Evolutionary conservation across 164 flowering plant species (phyloP).

Genomic region (Vitis cinerea): DNA sequence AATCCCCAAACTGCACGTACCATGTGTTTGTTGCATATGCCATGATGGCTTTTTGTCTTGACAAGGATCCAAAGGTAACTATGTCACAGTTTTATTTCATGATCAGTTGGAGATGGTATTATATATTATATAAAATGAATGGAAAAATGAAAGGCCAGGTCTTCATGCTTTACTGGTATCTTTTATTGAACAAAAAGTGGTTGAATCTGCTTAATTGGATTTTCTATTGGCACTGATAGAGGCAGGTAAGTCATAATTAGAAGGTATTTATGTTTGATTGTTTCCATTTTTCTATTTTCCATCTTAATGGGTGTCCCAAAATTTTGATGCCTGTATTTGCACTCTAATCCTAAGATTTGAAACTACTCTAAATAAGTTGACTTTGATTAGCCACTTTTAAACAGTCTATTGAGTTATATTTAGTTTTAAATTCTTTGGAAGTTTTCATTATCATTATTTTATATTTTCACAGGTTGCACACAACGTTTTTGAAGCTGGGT

Average conservation of each 20-base stretch:
- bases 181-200: too few relatives aligned
- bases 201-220: too few relatives aligned
- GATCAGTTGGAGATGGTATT: too few relatives aligned
- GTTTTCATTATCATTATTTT: background rate
- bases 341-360: background rate
- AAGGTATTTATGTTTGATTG: too few relatives aligned
- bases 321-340: background rate
- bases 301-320: background rate
- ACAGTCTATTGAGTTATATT: background rate
- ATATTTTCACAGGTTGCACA: conserved; percentile 74
- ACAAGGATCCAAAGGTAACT: conserved; percentile 89
- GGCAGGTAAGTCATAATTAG: too few relatives aligned
- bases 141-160: background rate
- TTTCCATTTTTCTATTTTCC: background rate
- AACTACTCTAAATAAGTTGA: background rate
- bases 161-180: too few relatives aligned
- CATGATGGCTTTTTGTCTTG: conserved; percentile 92
- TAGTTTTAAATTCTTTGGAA: background rate
- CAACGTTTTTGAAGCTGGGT: conserved; percentile 86
- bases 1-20: conserved; percentile 84
- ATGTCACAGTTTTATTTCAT: too few relatives aligned
- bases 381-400: background rate
- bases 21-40: conserved; percentile 97
- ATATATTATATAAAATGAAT: background rate
- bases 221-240: too few relatives aligned